Base-by-base conservation (phyloP, 2,329 filamentous ascomycete species). In the Ramichloridium luteum region DNA sequence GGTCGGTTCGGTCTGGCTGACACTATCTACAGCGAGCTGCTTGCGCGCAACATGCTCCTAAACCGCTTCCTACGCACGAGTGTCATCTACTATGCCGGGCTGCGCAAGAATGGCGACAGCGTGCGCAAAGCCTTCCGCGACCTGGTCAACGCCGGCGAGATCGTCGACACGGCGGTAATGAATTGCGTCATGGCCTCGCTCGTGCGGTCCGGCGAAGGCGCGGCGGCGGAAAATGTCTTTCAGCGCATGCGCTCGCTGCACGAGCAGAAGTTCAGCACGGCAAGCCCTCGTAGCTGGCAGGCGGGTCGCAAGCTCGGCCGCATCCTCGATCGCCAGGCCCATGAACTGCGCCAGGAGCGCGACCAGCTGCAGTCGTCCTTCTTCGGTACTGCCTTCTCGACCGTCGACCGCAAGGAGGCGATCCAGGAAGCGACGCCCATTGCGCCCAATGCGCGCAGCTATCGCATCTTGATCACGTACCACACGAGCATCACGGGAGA, bases 171-270 rank as follows among this genome's bases (percentile, higher is more conserved):
- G 0, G 67, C 80, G 3, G 79, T 85, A 10, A 67, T 96, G 54
- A 96, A 96, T 51, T 82, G 80, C 45, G 75, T 94, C 47, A 81
- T 96, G 39, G 68, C 75, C 0, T 77, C 84, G 2, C 68, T 96
- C 13, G 65, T 94, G 26, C 68, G 74, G 34, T 76, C 78, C 10
- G 78, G 79, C 25, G 86, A 98, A 50, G 71, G 78, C 23, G 60
- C 67, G 5, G 77, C 82, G 0, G 90, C 86, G 3, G 76, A 88
- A 45, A 69, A 79, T 37, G 73, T 93, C 8, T 94, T 94, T 48
- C 63, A 74, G 35, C 75, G 77, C 38, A 96, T 98, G 86, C 86
- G 85, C 54, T 59, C 58, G 2, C 62, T 73, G 16, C 64, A 75
- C 35, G 52, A 58, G 18, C 48, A 57, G 28, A 59, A 57, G 31